Conservation (phyloP, 768 basidiomycete genomes). For the Pilatotrama ljubarskyi region DNA sequence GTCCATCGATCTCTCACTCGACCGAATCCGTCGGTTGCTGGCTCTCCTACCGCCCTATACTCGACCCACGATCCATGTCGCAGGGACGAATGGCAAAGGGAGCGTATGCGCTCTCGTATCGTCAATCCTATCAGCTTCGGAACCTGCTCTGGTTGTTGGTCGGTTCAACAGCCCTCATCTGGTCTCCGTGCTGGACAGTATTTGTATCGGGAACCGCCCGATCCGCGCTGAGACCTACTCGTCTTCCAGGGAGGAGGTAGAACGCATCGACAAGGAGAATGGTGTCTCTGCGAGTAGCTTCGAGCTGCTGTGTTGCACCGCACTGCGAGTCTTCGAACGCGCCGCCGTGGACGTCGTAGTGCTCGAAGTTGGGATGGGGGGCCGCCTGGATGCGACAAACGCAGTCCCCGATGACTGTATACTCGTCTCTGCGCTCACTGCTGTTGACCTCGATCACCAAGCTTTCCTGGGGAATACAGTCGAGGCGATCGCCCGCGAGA, state of each 20-base stretch:
- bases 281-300: conserved; percentile 64
- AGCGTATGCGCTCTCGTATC: conserved; percentile 84
- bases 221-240: conserved; percentile 52
- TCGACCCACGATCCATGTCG: conserved; percentile 85
- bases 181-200: conserved; percentile 71
- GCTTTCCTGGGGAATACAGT: conserved; percentile 81
- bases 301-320: conserved; percentile 83
- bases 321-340: conserved; percentile 73
- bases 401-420: conserved; percentile 69
- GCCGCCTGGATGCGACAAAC: conserved; percentile 91
- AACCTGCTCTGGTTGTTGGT: conserved; percentile 63
- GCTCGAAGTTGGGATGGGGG: conserved; percentile 95
- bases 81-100: conserved; percentile 98
- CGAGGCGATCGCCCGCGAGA: conserved; percentile 74
- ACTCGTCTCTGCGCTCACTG: conserved; percentile 77
- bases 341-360: conserved; percentile 76
- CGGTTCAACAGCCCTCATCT: conserved; percentile 95
- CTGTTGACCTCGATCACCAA: conserved; percentile 93
- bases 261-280: conserved; percentile 45
- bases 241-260: conserved; percentile 46
- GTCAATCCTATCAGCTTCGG: conserved; percentile 63
- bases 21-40: conserved; percentile 57
- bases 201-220: conserved; percentile 61
- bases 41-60: conserved; percentile 57
- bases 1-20: conserved; percentile 71